Conservation (phyloP, 768 basidiomycete genomes). For the Leccinellum luteum region DNA sequence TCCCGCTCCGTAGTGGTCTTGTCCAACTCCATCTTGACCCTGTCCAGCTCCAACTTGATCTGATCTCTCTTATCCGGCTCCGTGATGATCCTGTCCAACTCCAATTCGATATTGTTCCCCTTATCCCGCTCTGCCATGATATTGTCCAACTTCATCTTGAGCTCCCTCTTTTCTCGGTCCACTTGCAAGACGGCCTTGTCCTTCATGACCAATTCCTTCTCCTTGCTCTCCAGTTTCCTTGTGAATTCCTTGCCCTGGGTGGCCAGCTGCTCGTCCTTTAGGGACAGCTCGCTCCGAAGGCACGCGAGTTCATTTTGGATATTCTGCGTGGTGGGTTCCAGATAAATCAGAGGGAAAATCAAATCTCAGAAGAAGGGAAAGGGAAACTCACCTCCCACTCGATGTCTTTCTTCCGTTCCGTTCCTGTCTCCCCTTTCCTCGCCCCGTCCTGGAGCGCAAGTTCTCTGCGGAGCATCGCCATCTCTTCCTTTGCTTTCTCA, state of each 20-base stretch:
- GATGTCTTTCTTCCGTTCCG: background rate
- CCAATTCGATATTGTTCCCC: background rate
- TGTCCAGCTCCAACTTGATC: background rate
- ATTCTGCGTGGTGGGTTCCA: background rate
- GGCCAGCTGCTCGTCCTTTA: constrained; percentile 43
- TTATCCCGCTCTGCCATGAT: constrained; percentile 28
- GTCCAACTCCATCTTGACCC: background rate
- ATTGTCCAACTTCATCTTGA: constrained; percentile 39
- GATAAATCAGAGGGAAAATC: background rate
- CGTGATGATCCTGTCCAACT: background rate
- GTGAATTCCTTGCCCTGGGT: background rate
- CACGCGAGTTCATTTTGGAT: background rate
- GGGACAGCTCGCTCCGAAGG: background rate
- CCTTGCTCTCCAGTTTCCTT: background rate
- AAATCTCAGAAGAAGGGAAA: background rate
- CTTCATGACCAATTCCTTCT: background rate
- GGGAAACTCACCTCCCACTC: background rate
- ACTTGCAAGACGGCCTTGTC: constrained; percentile 73
- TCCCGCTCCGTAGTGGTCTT: background rate
- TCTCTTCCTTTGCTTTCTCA: constrained; percentile 56
- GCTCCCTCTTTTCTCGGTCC: constrained; percentile 56
- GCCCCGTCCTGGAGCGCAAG: background rate
- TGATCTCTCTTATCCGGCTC: background rate
- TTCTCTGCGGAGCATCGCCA: constrained; percentile 46
- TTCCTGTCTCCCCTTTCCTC: background rate